These are phyloP conservation scores for Iberis pinnata DNA, from an alignment of 345 rosid species.

Conservation along the genomic window DNA sequence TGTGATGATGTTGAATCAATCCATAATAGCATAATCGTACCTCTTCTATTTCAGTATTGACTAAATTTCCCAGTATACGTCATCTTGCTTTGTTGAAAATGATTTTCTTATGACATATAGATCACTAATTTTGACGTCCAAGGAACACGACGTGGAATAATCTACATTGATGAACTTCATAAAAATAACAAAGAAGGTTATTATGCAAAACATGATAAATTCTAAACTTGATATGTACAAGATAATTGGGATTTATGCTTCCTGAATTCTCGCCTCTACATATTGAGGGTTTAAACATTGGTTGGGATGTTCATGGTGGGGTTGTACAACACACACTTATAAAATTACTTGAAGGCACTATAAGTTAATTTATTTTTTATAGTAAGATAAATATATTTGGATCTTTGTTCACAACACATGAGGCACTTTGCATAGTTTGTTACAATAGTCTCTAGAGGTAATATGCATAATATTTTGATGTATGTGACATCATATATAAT, in stretches of 20 bases:
- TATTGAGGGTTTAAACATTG: slow-evolving; percentile 91
- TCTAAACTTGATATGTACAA: slow-evolving; percentile 4
- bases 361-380: too few species aligned
- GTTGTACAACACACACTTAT: too few species aligned
- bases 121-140: slow-evolving; percentile 85
- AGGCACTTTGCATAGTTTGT: too few species aligned
- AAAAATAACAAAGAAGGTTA: slow-evolving; percentile 93
- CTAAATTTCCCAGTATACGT: neutral
- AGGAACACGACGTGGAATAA: slow-evolving; percentile 95
- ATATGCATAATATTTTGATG: too few species aligned
- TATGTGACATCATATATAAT: too few species aligned
- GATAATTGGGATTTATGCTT: slow-evolving; percentile 8
- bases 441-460: too few species aligned
- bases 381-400: too few species aligned
- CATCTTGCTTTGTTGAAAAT: neutral
- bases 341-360: too few species aligned
- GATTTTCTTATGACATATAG: slow-evolving; percentile 34
- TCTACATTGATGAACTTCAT: slow-evolving; percentile 96
- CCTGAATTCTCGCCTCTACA: slow-evolving; percentile 34
- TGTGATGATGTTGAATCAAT: slow-evolving; percentile 96
- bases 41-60: neutral
- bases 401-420: too few species aligned
- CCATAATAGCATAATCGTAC: slow-evolving; percentile 65
- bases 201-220: slow-evolving; percentile 8
- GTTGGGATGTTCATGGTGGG: slow-evolving; percentile 98